These are phyloP conservation scores for Aspergillus leporis DNA, from an alignment of 495 filamentous ascomycete genomes.

Conservation along the genomic window DNA sequence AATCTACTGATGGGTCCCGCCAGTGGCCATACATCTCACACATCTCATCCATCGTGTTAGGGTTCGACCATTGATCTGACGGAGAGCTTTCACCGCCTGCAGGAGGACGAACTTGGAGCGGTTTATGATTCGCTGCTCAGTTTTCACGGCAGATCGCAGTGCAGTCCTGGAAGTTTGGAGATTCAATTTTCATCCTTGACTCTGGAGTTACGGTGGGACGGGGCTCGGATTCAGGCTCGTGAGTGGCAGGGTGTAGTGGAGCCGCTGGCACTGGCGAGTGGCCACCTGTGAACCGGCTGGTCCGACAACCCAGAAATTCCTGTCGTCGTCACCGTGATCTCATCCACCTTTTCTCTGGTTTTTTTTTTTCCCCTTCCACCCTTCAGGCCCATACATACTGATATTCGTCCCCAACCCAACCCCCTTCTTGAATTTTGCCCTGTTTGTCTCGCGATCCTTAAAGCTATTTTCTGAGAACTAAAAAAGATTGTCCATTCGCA, in stretches of 20 bases:
- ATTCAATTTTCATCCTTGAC: background rate
- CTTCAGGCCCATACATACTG: background rate
- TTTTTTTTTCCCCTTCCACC: background rate
- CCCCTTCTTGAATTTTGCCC: background rate
- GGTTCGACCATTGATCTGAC: slow-evolving; percentile 1
- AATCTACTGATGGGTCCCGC: slow-evolving; percentile 3
- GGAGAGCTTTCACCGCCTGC: slow-evolving; percentile 13
- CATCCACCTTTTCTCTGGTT: slow-evolving; percentile 18
- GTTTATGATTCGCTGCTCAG: slow-evolving; percentile 12
- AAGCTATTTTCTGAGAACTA: background rate
- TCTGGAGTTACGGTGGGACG: background rate
- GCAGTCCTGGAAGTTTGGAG: slow-evolving; percentile 3
- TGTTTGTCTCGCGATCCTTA: background rate
- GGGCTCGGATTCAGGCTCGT: slow-evolving; percentile 24
- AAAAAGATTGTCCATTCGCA: background rate
- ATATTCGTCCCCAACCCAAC: background rate
- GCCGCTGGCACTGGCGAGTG: slow-evolving; percentile 19
- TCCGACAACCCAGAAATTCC: slow-evolving; percentile 31
- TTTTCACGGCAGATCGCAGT: slow-evolving; percentile 11
- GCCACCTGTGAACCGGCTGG: slow-evolving; percentile 25
- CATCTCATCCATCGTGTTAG: background rate
- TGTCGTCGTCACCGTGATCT: slow-evolving; percentile 44
- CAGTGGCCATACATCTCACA: slow-evolving; percentile 1
- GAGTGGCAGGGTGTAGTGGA: slow-evolving; percentile 24
- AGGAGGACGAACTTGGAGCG: slow-evolving; percentile 7